Base-by-base conservation (phyloP, 2,329 filamentous ascomycete genomes). In the Diaporthe vaccinii region DNA sequence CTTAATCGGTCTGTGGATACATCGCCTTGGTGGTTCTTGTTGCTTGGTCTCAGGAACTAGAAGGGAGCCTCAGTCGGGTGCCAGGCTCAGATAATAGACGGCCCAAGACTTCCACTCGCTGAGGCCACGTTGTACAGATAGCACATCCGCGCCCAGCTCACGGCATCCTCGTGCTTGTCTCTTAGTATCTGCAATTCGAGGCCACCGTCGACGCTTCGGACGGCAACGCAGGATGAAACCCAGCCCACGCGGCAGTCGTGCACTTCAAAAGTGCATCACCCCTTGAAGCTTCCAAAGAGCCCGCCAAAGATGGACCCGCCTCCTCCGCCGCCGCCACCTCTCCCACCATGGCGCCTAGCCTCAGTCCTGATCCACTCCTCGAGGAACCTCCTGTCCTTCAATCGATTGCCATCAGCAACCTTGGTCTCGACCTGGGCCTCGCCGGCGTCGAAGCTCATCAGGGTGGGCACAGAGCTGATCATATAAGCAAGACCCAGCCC, bases 401-500 rank as follows among this genome's bases (percentile, higher is more conserved):
- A 82, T 77, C 84, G 83, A 74, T 84, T 84, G 22, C 83, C 87
- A 78, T 91, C 89, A 3, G 83, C 82, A 34, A 91, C 80, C 81
- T 87, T 89, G 58, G 87, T 89, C 71, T 83, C 79, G 1, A 83
- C 82, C 80, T 89, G 86, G 1, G 88, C 85, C 82, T 91, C 89
- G 61, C 88, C 87, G 25, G 85, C 86, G 75, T 90, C 89, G 78
- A 92, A 91, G 79, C 86, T 87, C 67, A 92, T 82, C 74, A 92
- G 81, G 12, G 89, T 91, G 34, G 90, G 90, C 76, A 91, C 85
- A 22, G 86, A 86, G 36, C 85, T 90, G 78, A 92, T 89, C 88
- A 90, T 89, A 80, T 91, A 92, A 9, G 85, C 86, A 79, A 87
- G 84, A 9, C 88, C 88, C 25, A 91, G 80, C 0, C 82, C 84